These are phyloP conservation scores for Henningerozyma blattae DNA, from an alignment of 805 yeast species.

Conservation along the genomic window DNA sequence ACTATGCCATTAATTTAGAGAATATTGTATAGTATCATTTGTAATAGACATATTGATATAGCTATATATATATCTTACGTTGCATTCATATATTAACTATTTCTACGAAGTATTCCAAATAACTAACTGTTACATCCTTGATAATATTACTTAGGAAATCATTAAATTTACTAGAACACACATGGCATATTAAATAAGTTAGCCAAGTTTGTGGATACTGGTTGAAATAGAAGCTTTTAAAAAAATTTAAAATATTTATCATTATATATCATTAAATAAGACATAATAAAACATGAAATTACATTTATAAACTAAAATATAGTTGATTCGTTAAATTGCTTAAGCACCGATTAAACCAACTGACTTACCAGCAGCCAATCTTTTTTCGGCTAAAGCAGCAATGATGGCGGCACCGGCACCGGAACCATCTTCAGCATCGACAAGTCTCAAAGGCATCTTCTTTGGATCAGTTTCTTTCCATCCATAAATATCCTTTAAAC, in stretches of 20 bases:
- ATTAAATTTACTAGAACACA: no score
- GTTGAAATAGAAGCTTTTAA: not conserved
- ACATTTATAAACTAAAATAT: no score
- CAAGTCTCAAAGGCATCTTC: constrained; percentile 67
- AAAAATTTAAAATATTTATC: not conserved
- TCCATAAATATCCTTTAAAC: constrained; percentile 75
- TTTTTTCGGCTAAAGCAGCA: constrained; percentile 82
- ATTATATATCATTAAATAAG: not conserved
- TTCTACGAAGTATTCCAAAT: no score
- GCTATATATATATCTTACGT: no score
- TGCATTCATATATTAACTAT: no score
- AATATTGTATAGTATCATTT: constrained; percentile 55
- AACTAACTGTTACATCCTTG: no score
- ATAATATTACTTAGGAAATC: no score
- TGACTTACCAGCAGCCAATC: constrained; percentile 56
- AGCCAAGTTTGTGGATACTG: no score
- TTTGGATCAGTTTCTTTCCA: constrained; percentile 42
- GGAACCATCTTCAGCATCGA: constrained; percentile 93
- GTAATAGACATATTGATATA: no score
- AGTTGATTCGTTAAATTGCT: not conserved
- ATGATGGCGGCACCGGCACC: constrained; percentile 98
- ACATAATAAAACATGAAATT: not conserved
- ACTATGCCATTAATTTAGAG: constrained; percentile 85
- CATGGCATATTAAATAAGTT: no score
- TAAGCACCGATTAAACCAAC: constrained; percentile 33